Conservation (phyloP, 768 basidiomycete genomes). For the Nevesoporus exiguus region DNA sequence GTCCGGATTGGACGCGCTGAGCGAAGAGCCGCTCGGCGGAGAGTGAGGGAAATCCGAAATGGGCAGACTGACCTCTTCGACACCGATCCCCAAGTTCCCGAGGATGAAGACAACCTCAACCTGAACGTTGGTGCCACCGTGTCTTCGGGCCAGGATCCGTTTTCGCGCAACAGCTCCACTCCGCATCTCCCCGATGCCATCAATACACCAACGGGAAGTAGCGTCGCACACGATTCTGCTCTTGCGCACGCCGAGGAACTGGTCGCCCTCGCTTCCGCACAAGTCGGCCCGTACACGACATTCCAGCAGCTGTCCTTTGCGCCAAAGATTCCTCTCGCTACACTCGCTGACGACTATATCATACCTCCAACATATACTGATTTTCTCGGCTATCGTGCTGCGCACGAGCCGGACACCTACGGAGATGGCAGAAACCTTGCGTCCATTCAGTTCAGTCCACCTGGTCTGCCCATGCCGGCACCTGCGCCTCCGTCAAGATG, state of each 20-base stretch:
- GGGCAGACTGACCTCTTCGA: conserved; percentile 45
- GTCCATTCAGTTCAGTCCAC: conserved; percentile 71
- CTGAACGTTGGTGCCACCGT: conserved; percentile 64
- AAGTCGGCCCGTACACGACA: conserved; percentile 83
- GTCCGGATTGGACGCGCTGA: conserved; percentile 89
- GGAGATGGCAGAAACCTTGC: conserved; percentile 47
- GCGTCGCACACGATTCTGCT: conserved; percentile 31
- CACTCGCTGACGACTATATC: conserved; percentile 86
- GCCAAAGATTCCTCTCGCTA: conserved; percentile 82
- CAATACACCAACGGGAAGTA: conserved; percentile 30
- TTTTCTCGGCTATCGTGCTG: conserved; percentile 66
- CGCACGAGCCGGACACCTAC: conserved; percentile 56
- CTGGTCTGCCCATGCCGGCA: conserved; percentile 71
- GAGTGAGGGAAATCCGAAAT: conserved; percentile 63
- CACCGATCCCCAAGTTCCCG: conserved; percentile 41
- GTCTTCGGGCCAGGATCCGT: conserved; percentile 37
- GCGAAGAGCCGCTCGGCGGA: conserved; percentile 76
- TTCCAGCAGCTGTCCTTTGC: conserved; percentile 88
- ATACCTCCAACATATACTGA: conserved; percentile 88
- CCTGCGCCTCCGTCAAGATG: conserved; percentile 68
- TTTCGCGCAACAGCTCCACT: conserved; percentile 27
- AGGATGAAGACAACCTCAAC: conserved; percentile 56
- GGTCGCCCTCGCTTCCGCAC: conserved; percentile 60
- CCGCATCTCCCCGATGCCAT: conserved; percentile 24
- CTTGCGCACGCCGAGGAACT: conserved; percentile 62